phyloP scores from a whole-genome alignment of 192 early-diverging fungal species.

The Umbelopsis sp. region DNA sequence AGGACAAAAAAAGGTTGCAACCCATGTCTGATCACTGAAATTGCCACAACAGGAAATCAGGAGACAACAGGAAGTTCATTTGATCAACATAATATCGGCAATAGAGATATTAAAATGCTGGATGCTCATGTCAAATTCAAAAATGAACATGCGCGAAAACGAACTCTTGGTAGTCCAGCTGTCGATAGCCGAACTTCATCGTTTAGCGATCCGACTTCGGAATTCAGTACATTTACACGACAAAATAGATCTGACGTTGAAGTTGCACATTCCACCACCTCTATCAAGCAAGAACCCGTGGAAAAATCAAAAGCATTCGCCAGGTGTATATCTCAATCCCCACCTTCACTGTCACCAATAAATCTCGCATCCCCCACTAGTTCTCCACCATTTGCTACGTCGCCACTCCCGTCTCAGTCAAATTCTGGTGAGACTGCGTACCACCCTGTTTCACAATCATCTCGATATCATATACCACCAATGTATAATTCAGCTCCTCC shows the following conservation, averaged over 20 bases:
- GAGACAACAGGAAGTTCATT: not conserved
- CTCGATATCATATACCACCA: constrained; percentile 16
- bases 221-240: constrained; percentile 4
- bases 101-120: not conserved
- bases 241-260: not conserved
- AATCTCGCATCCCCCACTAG: not conserved
- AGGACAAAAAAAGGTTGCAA: not conserved
- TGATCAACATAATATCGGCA: not conserved
- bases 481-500: constrained; percentile 20
- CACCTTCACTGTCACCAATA: not conserved
- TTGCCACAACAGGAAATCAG: constrained; percentile 22
- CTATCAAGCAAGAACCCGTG: not conserved
- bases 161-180: not conserved
- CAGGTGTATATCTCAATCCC: not conserved
- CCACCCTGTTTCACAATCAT: not conserved
- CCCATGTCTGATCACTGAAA: constrained; percentile 19
- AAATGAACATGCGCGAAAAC: not conserved
- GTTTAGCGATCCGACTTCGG: constrained; percentile 21
- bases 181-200: constrained; percentile 8
- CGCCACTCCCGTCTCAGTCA: not conserved
- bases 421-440: not conserved
- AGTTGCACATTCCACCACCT: not conserved
- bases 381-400: constrained; percentile 23
- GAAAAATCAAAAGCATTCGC: not conserved
- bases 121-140: constrained; percentile 9